Percentiles rank a stretch among this genome's conserved stretches.
phyloP scores from a whole-genome alignment of 257 asterid genomes.

The Fraxinus excelsior region DNA sequence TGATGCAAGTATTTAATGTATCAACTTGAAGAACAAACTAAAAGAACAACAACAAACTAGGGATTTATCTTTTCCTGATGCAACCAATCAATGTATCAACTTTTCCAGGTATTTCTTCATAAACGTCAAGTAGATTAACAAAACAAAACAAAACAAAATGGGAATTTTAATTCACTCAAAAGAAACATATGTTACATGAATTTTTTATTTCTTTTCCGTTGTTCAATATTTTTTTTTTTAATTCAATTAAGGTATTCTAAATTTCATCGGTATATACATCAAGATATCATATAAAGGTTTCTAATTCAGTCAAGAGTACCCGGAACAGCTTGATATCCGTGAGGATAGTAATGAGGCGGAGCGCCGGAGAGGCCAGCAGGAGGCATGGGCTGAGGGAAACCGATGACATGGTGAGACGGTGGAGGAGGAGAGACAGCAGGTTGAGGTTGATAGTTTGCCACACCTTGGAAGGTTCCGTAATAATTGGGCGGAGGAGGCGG shows the following conservation, averaged over 20 bases:
- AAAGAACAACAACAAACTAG: no score
- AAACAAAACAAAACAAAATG: not conserved
- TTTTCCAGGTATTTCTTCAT: not conserved
- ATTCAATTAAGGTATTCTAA: not conserved
- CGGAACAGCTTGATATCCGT: slow-evolving; percentile 66
- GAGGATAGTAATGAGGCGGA: slow-evolving; percentile 57
- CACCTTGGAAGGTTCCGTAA: slow-evolving; percentile 95
- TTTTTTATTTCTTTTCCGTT: not conserved
- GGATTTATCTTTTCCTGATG: no score
- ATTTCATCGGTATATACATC: not conserved
- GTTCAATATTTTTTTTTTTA: no score
- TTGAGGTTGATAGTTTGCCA: slow-evolving; percentile 65
- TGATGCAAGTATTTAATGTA: not conserved
- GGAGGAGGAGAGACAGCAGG: slow-evolving; percentile 39
- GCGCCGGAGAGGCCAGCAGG: slow-evolving; percentile 48
- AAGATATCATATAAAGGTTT: not conserved
- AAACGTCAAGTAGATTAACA: not conserved
- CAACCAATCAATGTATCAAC: no score
- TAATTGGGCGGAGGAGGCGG: slow-evolving; percentile 39
- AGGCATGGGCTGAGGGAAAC: slow-evolving; percentile 81
- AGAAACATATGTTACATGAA: not conserved
- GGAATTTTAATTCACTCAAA: not conserved
- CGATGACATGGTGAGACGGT: slow-evolving; percentile 57
- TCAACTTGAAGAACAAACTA: no score
- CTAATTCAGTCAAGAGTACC: slow-evolving; percentile 38